phyloP scores from a whole-genome alignment of 2,329 filamentous ascomycete species.

The Phyllosticta capitalensis region DNA sequence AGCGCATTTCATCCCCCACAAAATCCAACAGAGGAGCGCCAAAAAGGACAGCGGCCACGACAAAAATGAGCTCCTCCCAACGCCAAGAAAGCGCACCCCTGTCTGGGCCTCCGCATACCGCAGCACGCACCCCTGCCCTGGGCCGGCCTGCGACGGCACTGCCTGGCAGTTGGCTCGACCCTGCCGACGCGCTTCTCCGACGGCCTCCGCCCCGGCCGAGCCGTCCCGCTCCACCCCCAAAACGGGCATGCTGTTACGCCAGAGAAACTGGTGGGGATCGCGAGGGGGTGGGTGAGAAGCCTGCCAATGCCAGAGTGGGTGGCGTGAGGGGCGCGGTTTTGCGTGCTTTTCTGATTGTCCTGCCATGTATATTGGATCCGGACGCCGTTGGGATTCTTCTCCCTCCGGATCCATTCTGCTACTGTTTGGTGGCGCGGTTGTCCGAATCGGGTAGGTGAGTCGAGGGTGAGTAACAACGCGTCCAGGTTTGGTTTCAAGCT shows the following conservation, averaged over 20 bases:
- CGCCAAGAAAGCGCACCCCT: not conserved
- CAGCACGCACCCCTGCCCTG: not conserved
- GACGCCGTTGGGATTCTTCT: not conserved
- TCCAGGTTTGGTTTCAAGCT: not conserved
- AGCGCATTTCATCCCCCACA: not conserved
- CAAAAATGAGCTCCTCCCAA: not conserved
- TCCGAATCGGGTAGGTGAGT: not conserved
- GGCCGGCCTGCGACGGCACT: not conserved
- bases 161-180: not conserved
- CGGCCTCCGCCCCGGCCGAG: not conserved
- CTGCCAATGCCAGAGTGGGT: not conserved
- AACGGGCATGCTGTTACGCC: not conserved
- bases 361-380: not conserved
- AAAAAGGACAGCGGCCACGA: not conserved
- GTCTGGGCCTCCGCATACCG: not conserved
- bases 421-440: not conserved
- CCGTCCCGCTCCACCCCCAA: not conserved
- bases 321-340: not conserved
- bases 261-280: not conserved
- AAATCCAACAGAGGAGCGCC: not conserved
- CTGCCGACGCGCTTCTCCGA: not conserved
- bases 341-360: not conserved
- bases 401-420: not conserved
- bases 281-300: not conserved
- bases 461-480: not conserved